Evolutionary conservation across 2,329 filamentous ascomycete species (phyloP).

Genomic region (Metarhizium robertsii): DNA sequence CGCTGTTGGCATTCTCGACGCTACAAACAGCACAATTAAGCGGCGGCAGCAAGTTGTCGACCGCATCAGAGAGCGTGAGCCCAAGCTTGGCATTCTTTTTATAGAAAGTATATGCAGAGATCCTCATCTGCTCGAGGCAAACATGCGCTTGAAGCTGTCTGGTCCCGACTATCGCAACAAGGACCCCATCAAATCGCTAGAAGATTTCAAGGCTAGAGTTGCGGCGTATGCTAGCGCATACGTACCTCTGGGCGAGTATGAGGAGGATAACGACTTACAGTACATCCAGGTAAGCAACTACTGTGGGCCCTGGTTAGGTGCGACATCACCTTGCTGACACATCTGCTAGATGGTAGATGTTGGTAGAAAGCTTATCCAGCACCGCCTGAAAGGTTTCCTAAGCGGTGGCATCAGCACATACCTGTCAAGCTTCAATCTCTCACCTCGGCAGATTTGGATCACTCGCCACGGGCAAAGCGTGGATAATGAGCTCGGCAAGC

Average conservation of each 20-base stretch:
- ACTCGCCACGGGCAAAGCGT: slow-evolving; percentile 86
- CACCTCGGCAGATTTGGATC: slow-evolving; percentile 95
- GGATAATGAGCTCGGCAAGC: slow-evolving; percentile 80
- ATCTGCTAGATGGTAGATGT: slow-evolving; percentile 80
- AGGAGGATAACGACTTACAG: slow-evolving; percentile 83
- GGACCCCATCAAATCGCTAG: slow-evolving; percentile 74
- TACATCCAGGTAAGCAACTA: slow-evolving; percentile 64
- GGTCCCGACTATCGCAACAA: slow-evolving; percentile 95
- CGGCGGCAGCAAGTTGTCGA: slow-evolving; percentile 77
- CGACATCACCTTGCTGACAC: slow-evolving; percentile 14
- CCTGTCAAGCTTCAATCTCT: slow-evolving; percentile 91
- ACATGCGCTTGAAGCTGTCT: slow-evolving; percentile 93
- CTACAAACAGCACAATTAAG: slow-evolving; percentile 89
- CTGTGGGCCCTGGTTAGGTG: neutral
- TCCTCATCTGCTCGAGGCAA: slow-evolving; percentile 75
- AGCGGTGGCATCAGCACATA: slow-evolving; percentile 91
- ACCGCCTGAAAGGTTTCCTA: slow-evolving; percentile 85
- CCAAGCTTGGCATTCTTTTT: slow-evolving; percentile 84
- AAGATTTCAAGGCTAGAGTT: slow-evolving; percentile 88
- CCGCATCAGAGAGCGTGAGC: slow-evolving; percentile 72
- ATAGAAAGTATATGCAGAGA: slow-evolving; percentile 92
- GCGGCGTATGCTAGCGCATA: slow-evolving; percentile 92
- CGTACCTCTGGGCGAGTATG: slow-evolving; percentile 78
- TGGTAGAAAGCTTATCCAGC: slow-evolving; percentile 83
- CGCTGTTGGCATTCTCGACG: slow-evolving; percentile 90